A percentile compares a stretch with the other conserved stretches of the same genome.
These are phyloP conservation scores for Poa pratensis DNA, from an alignment of 176 grass and related monocot species.

Conservation along the genomic window DNA sequence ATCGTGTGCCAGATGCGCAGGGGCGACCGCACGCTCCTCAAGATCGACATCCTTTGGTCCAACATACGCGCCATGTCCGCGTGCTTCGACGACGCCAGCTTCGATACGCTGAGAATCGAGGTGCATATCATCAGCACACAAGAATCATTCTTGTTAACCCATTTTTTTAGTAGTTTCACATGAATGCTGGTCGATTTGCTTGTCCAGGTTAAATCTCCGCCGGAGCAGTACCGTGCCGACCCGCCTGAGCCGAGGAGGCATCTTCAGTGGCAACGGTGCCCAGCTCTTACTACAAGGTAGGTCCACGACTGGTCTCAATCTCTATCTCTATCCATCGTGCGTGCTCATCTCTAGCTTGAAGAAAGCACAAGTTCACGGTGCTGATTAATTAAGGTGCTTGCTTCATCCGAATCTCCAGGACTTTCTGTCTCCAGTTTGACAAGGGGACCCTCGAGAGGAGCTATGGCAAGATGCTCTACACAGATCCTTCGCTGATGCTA, in stretches of 20 bases:
- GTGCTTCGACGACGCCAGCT: not conserved
- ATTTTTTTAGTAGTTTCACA: not conserved
- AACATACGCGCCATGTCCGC: not conserved
- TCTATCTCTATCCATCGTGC: not conserved
- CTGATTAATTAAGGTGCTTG: not conserved
- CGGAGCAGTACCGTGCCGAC: not conserved
- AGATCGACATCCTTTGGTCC: slow-evolving; percentile 23
- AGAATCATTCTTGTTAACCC: too few species aligned
- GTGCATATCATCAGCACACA: not conserved
- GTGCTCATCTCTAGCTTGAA: not conserved
- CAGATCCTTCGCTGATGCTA: not conserved
- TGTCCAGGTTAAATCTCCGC: not conserved
- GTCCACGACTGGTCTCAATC: not conserved
- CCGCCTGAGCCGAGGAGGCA: not conserved
- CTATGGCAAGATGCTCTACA: slow-evolving; percentile 15
- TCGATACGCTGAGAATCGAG: not conserved
- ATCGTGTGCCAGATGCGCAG: slow-evolving; percentile 4
- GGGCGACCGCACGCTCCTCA: not conserved
- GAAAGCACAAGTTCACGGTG: not conserved
- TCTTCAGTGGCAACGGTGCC: not conserved
- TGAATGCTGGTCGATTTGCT: not conserved
- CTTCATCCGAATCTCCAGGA: not conserved
- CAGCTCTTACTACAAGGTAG: not conserved
- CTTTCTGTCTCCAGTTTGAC: not conserved
- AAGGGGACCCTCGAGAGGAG: slow-evolving; percentile 22